Evolutionary conservation across 1,139 yeast species (phyloP), one percentile per base, ranked within the genome.

Genomic region (Scheffersomyces lignicola): DNA sequence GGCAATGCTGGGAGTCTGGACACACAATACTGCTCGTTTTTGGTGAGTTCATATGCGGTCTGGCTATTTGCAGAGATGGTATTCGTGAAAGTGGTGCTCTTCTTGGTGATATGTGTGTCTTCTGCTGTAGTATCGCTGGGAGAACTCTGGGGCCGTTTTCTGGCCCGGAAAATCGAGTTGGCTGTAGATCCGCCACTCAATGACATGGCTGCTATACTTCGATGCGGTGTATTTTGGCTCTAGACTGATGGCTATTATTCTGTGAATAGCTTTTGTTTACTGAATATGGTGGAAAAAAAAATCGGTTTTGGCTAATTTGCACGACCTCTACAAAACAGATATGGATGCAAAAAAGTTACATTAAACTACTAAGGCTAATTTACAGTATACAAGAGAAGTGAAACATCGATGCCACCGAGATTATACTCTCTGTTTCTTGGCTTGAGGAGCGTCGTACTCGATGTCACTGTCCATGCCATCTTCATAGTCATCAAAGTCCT

Each of bases 1-100:
- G 87, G 87, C 13, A 65, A 53, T 0, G 84, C 81, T 7, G 82
- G 79, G n/a, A 82, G 65, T 43, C 70, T 70, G 4, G 78, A 68
- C 8, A 84, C 80, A 41, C 79, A 73, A 49, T 80, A 84, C 38
- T 76, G 68, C 29, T 73, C 65, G 42, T 74, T 82, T 47, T 76
- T 74, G 5, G 88, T 80, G 48, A 83, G 65, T 51, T 81, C 89
- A 18, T 38, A 30, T 1, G 21, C 9, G 21, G 22, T 9, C 31
- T 34, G 17, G 5, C 16, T 18, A 10, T 15, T 12, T 5, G 14
- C 24, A 13, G 26, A 9, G 28, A 14, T 9, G 11, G 17, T 12
- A 4, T 26, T 18, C 18, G 22, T 14, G 18, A 21, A 3, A 13
- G 12, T 18, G 21, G 20, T 23, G 24, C 6, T 12, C 14, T 7